These are phyloP conservation scores for Trichophyton schoenleinii DNA, from an alignment of 2,329 filamentous ascomycete genomes.

Conservation along the genomic window DNA sequence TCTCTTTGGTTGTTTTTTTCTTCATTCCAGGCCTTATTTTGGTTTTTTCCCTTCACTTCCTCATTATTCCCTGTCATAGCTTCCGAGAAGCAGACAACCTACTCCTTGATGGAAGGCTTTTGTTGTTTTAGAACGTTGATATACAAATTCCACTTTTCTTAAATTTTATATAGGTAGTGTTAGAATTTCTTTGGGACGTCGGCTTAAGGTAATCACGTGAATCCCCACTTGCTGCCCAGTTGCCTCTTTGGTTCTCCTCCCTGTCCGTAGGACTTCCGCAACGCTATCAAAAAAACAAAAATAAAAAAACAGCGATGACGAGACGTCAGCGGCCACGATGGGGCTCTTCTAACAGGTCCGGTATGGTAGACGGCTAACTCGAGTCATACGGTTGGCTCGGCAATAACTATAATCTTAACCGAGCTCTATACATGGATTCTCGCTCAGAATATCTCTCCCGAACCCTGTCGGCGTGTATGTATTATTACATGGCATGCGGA, in stretches of 20 bases:
- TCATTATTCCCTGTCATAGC: not conserved
- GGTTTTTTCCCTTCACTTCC: too few relatives aligned
- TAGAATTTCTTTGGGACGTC: not conserved
- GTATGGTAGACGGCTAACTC: too few relatives aligned
- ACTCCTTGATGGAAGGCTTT: not conserved
- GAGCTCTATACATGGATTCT: not conserved
- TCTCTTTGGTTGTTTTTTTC: not conserved
- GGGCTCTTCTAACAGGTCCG: not conserved
- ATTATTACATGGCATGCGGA: not conserved
- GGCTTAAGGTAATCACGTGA: not conserved
- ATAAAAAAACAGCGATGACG: not conserved
- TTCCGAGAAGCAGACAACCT: not conserved
- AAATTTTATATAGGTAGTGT: not conserved
- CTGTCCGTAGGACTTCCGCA: not conserved
- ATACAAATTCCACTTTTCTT: not conserved
- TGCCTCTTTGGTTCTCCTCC: not conserved
- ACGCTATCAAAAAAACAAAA: not conserved
- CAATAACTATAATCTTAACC: not conserved
- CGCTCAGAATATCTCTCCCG: not conserved
- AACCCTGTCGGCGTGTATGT: not conserved
- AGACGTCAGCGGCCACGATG: not conserved
- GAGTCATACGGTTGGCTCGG: not conserved
- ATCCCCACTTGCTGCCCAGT: not conserved
- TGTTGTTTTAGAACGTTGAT: not conserved
- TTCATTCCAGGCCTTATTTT: too few relatives aligned